Conservation (phyloP, 140 eudicot species). For the Erigeron philadelphicus region DNA sequence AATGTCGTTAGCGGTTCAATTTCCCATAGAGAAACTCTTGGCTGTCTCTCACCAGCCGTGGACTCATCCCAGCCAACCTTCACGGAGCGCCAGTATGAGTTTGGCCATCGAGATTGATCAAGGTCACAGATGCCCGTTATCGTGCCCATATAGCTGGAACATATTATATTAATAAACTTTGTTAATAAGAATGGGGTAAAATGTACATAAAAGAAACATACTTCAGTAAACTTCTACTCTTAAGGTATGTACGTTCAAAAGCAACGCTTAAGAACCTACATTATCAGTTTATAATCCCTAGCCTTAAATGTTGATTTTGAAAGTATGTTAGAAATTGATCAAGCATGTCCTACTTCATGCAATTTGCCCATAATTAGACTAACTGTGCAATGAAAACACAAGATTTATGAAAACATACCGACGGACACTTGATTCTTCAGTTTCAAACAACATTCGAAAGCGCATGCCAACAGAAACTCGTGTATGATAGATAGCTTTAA, state of each 20-base stretch:
- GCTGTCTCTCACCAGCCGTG: slow-evolving; percentile 92
- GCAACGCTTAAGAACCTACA: not conserved
- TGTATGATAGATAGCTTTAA: slow-evolving; percentile 77
- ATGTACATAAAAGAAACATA: not conserved
- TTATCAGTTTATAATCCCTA: not conserved
- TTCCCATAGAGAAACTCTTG: slow-evolving; percentile 90
- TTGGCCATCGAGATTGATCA: slow-evolving; percentile 78
- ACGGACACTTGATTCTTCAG: slow-evolving; percentile 90
- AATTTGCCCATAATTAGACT: not conserved
- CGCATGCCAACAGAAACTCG: slow-evolving; percentile 91
- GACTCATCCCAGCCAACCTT: slow-evolving; percentile 98
- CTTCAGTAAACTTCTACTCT: not conserved
- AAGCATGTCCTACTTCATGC: not conserved
- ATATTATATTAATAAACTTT: not conserved
- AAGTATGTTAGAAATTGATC: not conserved
- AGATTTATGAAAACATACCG: slow-evolving; percentile 43
- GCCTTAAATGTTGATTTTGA: not conserved
- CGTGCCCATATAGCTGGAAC: slow-evolving; percentile 78
- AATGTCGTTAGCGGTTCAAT: slow-evolving; percentile 82
- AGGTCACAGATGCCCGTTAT: slow-evolving; percentile 73
- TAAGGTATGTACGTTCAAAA: not conserved
- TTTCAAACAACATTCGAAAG: slow-evolving; percentile 83
- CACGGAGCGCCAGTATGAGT: slow-evolving; percentile 85
- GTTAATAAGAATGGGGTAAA: too few species aligned
- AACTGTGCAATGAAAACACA: not conserved